Base-by-base conservation (phyloP, 73 alveolate genomes). In the Paramecium tetraurelia region DNA sequence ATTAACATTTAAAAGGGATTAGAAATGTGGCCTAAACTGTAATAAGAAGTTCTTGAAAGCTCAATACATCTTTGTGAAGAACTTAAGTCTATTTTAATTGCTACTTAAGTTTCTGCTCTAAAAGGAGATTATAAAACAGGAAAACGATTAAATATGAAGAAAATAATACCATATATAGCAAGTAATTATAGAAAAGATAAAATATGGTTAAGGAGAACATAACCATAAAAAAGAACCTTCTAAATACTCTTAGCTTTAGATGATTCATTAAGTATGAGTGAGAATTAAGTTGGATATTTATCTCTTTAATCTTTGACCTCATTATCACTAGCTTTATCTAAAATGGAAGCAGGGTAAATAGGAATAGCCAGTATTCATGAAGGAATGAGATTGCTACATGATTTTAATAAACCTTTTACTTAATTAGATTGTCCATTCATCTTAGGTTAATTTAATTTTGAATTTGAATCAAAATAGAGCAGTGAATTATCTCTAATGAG, bases 41-140 rank as follows among this genome's bases (percentile, higher is more conserved):
- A 95, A 94, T 92, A 92, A 83, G 97, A 94, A 69, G 96, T 97
- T 2, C 41, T 69, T 33, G 85, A 88, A 41, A 69, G 90, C 29
- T 53, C 98, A 3, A 68, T 89, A 24, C 77, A 89, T 24, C 94
- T 96, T 0, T 94, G 97, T 59, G 99, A 96, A 85, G 95, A 97
- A 77, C 85, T 98, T 50, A 96, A 98, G 85, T 95, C 97, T 77
- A 96, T 98, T 48, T 93, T 97, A 16, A 99, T 98, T 80, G 99
- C 99, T 50, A 95, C 97, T 59, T 87, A 94, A 59, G 95, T 95
- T 58, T 94, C 97, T 58, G 92, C 97, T 41, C 95, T 99, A 33
- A 94, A 96, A 76, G 99, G 99, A 27, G 99, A 99, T 95, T 99
- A 95, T 88, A 98, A 98, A 77, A 97, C 99, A 0, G 99, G 99